Conservation (phyloP, 192 early-diverging fungal species). For the Entophlyctis luteolus region DNA sequence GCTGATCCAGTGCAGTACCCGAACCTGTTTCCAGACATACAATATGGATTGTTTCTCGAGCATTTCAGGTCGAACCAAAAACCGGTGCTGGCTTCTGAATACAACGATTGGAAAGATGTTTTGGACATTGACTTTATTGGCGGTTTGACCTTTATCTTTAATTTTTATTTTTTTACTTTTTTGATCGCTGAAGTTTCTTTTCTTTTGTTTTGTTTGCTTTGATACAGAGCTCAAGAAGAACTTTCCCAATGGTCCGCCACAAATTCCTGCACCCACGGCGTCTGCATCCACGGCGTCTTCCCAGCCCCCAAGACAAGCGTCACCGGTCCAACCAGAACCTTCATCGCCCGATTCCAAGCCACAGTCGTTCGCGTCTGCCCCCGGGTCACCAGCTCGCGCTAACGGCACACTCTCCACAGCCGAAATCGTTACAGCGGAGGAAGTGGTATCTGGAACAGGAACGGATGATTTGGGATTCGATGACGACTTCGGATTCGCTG, state of each 20-base stretch:
- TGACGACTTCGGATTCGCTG: constrained; percentile 20
- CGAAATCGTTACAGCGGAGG: neutral
- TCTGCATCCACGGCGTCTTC: neutral
- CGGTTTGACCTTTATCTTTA: constrained; percentile 31
- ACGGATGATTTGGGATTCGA: constrained; percentile 12
- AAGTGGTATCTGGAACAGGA: neutral
- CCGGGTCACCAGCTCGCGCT: neutral
- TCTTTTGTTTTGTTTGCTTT: neutral
- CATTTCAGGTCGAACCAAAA: constrained; percentile 27
- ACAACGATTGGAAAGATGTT: constrained; percentile 55
- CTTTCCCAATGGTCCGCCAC: constrained; percentile 40
- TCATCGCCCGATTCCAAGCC: neutral
- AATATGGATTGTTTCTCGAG: constrained; percentile 59
- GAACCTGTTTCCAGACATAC: constrained; percentile 83
- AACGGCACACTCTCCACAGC: no score
- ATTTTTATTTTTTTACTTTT: neutral
- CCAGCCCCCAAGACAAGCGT: neutral
- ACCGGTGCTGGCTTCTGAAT: constrained; percentile 45
- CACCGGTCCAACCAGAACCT: neutral
- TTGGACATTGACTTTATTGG: constrained; percentile 56
- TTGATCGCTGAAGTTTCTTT: neutral
- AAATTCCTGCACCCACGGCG: neutral
- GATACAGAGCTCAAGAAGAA: constrained; percentile 36
- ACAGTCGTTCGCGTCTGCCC: constrained; percentile 5
- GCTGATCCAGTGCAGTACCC: constrained; percentile 78